Evolutionary conservation across 176 grass and related monocot genomes (phyloP).

Genomic region (Saccharum officinarum): DNA sequence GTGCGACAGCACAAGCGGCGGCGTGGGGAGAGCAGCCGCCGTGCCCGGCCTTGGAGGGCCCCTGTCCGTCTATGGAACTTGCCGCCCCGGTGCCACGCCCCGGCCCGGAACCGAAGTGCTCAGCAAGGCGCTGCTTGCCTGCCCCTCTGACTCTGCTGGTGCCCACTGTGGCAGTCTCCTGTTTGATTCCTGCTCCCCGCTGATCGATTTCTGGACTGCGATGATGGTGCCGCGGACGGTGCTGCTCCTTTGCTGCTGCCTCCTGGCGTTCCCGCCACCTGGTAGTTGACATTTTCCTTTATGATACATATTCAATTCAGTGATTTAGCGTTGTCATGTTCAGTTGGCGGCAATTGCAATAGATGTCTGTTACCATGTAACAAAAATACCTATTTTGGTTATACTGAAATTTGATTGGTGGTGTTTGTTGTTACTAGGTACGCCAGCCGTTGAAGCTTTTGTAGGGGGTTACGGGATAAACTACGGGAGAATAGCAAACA

Average conservation of each 20-base stretch:
- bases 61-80: slow-evolving; percentile 49
- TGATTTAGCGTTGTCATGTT: not conserved
- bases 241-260: slow-evolving; percentile 53
- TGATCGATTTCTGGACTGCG: not conserved
- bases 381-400: not conserved
- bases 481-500: slow-evolving; percentile 89
- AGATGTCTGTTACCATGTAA: not conserved
- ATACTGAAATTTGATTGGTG: slow-evolving; percentile 2
- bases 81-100: slow-evolving; percentile 21
- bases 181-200: slow-evolving; percentile 7
- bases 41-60: slow-evolving; percentile 15
- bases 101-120: slow-evolving; percentile 20
- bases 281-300: slow-evolving; percentile 24
- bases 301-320: not conserved
- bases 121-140: not conserved
- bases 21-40: slow-evolving; percentile 17
- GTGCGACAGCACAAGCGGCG: not conserved
- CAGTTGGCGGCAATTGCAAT: not conserved
- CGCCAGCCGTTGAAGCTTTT: slow-evolving; percentile 47
- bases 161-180: not conserved
- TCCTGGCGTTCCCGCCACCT: slow-evolving; percentile 49
- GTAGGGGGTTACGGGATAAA: slow-evolving; percentile 85
- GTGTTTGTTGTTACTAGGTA: slow-evolving; percentile 51
- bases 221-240: not conserved
- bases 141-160: not conserved